Conservation (phyloP, 768 basidiomycete genomes). For the Collybiopsis confluens region DNA sequence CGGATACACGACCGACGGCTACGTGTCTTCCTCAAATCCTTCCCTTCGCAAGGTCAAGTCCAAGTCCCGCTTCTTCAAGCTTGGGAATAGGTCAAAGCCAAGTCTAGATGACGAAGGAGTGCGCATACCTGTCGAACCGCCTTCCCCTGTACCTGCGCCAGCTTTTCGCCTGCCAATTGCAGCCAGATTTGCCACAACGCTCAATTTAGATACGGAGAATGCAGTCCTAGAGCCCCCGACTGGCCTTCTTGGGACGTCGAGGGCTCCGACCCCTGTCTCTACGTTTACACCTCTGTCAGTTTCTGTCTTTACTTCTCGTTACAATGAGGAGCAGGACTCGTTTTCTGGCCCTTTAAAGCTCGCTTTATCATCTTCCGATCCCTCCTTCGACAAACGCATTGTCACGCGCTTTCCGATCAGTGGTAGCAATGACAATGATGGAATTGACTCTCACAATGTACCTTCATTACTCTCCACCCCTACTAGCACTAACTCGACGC, state of each 20-base stretch:
- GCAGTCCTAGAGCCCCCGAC: conserved; percentile 7
- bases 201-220: conserved; percentile 3
- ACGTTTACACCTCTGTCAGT: conserved; percentile 3
- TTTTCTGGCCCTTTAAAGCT: not conserved
- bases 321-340: conserved; percentile 1
- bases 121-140: conserved; percentile 5
- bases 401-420: conserved; percentile 4
- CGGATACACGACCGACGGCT: conserved; percentile 24
- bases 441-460: conserved; percentile 7
- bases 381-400: not conserved
- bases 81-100: conserved; percentile 35
- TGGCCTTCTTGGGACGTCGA: conserved; percentile 1
- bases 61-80: conserved; percentile 39
- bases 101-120: conserved; percentile 27
- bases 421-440: conserved; percentile 10
- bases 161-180: conserved; percentile 42
- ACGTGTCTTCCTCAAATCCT: conserved; percentile 14
- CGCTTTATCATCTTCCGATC: not conserved
- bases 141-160: conserved; percentile 11
- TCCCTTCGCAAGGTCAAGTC: conserved; percentile 20
- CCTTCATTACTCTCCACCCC: conserved; percentile 12
- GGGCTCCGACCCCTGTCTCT: conserved; percentile 10
- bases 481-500: conserved; percentile 10
- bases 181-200: conserved; percentile 39
- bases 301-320: not conserved